Conservation (phyloP, 1,284 basidiomycete genomes). For the Ustilago cynodontis region DNA sequence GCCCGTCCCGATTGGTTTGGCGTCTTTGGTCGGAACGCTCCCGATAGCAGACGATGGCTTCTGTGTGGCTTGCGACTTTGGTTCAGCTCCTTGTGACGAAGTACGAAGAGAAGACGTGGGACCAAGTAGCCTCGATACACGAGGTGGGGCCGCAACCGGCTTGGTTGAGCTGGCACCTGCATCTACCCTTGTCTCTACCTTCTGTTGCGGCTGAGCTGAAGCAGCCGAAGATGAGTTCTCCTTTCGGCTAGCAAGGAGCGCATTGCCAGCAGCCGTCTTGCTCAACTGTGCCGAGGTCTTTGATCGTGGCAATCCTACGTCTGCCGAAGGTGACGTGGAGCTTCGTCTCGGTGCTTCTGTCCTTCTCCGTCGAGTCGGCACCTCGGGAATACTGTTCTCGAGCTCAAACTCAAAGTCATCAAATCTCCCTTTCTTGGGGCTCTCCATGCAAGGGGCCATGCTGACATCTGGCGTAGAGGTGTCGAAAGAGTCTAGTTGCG, state of each 20-base stretch:
- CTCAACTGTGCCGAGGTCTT: slow-evolving; percentile 11
- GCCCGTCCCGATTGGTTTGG: slow-evolving; percentile 3
- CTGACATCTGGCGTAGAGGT: slow-evolving; percentile 34
- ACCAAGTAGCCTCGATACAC: slow-evolving; percentile 22
- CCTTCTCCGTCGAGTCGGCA: slow-evolving; percentile 30
- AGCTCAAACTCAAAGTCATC: slow-evolving; percentile 55
- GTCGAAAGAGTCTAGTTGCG: slow-evolving; percentile 27
- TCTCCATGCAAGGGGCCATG: slow-evolving; percentile 44
- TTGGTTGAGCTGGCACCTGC: slow-evolving; percentile 32
- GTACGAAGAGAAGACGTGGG: slow-evolving; percentile 11
- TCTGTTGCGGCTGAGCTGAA: not conserved
- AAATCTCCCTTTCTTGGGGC: slow-evolving; percentile 45
- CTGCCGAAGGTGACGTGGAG: slow-evolving; percentile 25
- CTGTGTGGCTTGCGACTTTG: not conserved
- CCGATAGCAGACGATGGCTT: not conserved
- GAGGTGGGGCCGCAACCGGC: slow-evolving; percentile 15
- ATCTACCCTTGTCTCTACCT: slow-evolving; percentile 3
- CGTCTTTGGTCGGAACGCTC: not conserved
- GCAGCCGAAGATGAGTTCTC: slow-evolving; percentile 24
- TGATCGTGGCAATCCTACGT: slow-evolving; percentile 32
- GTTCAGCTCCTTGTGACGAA: slow-evolving; percentile 9
- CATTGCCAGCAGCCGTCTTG: not conserved
- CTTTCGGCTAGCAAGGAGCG: slow-evolving; percentile 32
- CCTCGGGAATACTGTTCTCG: slow-evolving; percentile 32
- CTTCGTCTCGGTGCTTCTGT: slow-evolving; percentile 7